Conservation (phyloP, 1,139 yeast species). For the Trichomonascaceae sp. region DNA sequence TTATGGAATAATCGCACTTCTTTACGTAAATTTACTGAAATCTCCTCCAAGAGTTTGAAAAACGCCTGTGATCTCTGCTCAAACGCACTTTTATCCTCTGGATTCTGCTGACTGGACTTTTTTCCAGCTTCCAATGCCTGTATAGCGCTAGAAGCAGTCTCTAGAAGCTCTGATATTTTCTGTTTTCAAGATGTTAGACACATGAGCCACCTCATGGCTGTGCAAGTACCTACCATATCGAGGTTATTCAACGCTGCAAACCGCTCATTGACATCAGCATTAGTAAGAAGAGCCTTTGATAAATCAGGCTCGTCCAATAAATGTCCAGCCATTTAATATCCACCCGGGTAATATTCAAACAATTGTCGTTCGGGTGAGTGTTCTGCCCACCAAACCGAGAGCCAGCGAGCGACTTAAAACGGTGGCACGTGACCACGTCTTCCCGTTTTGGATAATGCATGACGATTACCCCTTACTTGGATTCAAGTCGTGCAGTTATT, state of each 20-base stretch:
- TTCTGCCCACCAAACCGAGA: neutral
- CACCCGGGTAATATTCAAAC: neutral
- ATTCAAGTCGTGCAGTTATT: neutral
- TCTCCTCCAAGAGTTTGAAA: constrained; percentile 29
- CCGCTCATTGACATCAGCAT: constrained; percentile 34
- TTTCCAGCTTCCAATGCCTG: constrained; percentile 36
- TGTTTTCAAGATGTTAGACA: constrained; percentile 3
- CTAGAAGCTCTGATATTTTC: constrained; percentile 35
- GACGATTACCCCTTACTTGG: neutral
- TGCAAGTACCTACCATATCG: constrained; percentile 27
- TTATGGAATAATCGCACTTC: constrained; percentile 37
- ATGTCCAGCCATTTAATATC: neutral
- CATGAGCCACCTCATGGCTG: neutral
- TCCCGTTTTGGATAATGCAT: neutral
- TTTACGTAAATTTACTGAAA: constrained; percentile 36
- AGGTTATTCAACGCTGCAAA: constrained; percentile 34
- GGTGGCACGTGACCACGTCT: neutral
- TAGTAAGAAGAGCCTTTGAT: constrained; percentile 10
- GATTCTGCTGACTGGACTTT: constrained; percentile 26
- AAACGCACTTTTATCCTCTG: constrained; percentile 29
- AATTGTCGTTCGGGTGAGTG: neutral
- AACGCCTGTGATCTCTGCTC: constrained; percentile 27
- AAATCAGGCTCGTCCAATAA: constrained; percentile 10
- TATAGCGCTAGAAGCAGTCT: constrained; percentile 37
- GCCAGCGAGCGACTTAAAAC: neutral